phyloP scores from a whole-genome alignment of 306 rosid species.

The Corylus avellana region DNA sequence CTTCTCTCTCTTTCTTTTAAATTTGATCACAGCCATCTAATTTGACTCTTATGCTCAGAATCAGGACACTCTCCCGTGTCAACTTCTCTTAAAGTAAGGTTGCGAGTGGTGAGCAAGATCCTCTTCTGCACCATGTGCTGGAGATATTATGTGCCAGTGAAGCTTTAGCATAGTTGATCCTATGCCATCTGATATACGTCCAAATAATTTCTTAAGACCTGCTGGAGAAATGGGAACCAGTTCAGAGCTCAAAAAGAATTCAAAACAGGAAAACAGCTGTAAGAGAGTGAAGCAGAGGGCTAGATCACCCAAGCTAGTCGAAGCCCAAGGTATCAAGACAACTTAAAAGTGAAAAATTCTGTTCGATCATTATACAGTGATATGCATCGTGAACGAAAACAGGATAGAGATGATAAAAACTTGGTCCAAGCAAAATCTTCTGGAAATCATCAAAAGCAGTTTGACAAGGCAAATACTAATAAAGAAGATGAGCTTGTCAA shows the following conservation, averaged over 20 bases:
- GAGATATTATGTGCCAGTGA: conserved; percentile 23
- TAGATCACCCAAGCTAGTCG: conserved; percentile 30
- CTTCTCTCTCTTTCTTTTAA: neutral
- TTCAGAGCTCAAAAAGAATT: conserved; percentile 44
- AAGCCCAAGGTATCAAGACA: conserved; percentile 32
- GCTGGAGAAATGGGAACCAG: conserved; percentile 51
- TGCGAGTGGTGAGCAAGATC: conserved; percentile 10
- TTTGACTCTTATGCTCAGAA: neutral
- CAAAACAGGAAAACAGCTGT: conserved; percentile 43
- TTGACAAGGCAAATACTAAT: conserved; percentile 37
- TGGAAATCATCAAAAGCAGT: conserved; percentile 25
- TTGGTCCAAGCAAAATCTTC: conserved; percentile 19
- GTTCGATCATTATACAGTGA: conserved; percentile 35
- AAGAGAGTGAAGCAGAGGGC: conserved; percentile 41
- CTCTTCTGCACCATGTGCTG: conserved; percentile 13
- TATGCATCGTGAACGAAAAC: conserved; percentile 28
- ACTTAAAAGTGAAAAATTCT: conserved; percentile 35
- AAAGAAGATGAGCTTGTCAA: conserved; percentile 81
- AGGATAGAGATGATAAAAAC: conserved; percentile 31
- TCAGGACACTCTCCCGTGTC: conserved; percentile 18
- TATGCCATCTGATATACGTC: conserved; percentile 34
- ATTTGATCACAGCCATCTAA: neutral
- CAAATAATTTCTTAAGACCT: conserved; percentile 35
- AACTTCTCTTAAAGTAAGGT: conserved; percentile 24
- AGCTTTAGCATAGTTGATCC: conserved; percentile 25